These are phyloP conservation scores for Stagonosporopsis vannaccii DNA, from an alignment of 2,329 filamentous ascomycete species.

Conservation along the genomic window DNA sequence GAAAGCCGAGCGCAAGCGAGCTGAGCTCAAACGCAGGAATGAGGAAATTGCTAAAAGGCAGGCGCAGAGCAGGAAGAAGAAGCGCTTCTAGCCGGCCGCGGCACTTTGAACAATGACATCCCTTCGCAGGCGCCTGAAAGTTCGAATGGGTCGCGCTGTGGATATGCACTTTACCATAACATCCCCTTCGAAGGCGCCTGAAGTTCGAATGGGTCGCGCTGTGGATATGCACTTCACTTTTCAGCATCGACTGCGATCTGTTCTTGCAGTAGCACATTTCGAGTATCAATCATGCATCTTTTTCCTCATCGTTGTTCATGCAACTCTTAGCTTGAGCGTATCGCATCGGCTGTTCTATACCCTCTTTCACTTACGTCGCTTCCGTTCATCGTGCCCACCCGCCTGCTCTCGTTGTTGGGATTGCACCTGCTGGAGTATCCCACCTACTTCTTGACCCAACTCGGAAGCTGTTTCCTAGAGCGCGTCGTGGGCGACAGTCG, in stretches of 20 bases:
- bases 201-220: too few species aligned
- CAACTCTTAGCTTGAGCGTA: not conserved
- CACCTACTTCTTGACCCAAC: not conserved
- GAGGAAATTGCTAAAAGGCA: slow-evolving; percentile 63
- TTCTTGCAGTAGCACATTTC: too few species aligned
- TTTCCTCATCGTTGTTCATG: too few species aligned
- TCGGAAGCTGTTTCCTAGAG: slow-evolving; percentile 11
- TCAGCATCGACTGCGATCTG: too few species aligned
- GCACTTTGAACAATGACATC: not conserved
- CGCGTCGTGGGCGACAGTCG: slow-evolving; percentile 16
- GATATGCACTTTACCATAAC: too few species aligned
- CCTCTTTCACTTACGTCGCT: not conserved
- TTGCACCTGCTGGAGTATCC: not conserved
- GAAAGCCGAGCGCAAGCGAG: slow-evolving; percentile 62
- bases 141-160: too few species aligned
- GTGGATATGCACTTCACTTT: too few species aligned
- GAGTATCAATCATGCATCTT: too few species aligned
- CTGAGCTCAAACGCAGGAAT: slow-evolving; percentile 64
- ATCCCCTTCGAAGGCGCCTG: too few species aligned
- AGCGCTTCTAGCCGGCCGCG: slow-evolving; percentile 33
- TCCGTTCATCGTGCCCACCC: not conserved
- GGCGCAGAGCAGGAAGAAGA: slow-evolving; percentile 45
- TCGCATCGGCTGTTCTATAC: not conserved
- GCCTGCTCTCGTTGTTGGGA: not conserved
- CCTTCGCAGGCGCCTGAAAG: too few species aligned